Conservation (phyloP, 1,139 yeast species). For the Nakaseomyces sp. region DNA sequence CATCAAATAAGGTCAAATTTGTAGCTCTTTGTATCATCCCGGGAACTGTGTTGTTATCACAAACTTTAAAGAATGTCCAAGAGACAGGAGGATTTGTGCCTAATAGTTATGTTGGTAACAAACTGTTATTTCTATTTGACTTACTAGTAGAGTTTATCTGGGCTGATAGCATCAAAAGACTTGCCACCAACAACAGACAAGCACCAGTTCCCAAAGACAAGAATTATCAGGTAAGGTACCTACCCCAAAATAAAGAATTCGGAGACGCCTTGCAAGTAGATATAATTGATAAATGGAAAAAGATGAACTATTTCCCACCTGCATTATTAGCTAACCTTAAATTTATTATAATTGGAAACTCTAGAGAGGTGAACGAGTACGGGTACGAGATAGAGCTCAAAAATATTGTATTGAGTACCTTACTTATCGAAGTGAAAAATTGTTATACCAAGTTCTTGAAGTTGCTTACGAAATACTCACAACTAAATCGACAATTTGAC, state of each 20-base stretch:
- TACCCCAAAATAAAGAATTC: neutral
- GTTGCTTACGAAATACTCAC: neutral
- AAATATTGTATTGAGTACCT: neutral
- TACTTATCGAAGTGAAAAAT: neutral
- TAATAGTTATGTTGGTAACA: neutral
- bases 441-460: neutral
- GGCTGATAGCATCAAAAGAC: neutral
- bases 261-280: neutral
- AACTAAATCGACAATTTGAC: neutral
- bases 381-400: neutral
- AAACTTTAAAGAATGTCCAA: neutral
- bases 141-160: conserved; percentile 2
- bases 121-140: conserved; percentile 1
- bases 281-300: neutral
- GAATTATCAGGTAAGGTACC: neutral
- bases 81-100: neutral
- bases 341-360: neutral
- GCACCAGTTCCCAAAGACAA: neutral
- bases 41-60: neutral
- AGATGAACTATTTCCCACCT: neutral
- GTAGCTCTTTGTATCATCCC: neutral
- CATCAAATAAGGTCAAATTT: neutral
- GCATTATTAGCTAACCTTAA: neutral
- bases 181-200: neutral
- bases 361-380: neutral